Base-by-base conservation (phyloP, 148 eudicot genomes). In the Rhododendron henanense region DNA sequence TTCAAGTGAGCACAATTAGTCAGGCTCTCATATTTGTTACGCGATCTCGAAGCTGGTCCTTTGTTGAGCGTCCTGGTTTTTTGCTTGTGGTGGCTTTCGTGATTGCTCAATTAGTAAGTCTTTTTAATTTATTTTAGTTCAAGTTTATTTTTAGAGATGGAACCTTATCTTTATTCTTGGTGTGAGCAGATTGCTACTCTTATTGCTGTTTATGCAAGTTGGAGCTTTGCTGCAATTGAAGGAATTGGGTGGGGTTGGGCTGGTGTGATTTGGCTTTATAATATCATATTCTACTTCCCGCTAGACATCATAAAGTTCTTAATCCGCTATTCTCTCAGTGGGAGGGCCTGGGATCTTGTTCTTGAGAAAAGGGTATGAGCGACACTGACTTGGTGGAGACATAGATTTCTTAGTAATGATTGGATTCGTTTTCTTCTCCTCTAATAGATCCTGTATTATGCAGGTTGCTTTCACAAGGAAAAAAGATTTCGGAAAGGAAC, bases 211-310 rank as follows among this genome's bases (percentile, higher is more conserved):
- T 97, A 97, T 91, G 99, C 99, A 84, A 95, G 87, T 86, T 97
- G 99, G 99, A 88, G 90, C 79, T 97, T 97, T 88, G 98, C 99
- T 83, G 98, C 98, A 39, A 93, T 97, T 77, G 96, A 97, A 91
- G 99, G 99, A 45, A 97, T 97, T 10, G 99, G 99, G 37, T 97
- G 99, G 99, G 98, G 99, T 82, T 97, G 99, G 99, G 99, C 99
- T 18, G 99, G 99, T 13, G 99, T 97, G 76, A 93, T 97, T 75
- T 97, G 99, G 99, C 94, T 97, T 10, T 97, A 95, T 82, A 97
- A 97, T 78, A 75, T 94, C 85, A 81, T 97, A 14, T 90, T 88
- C 86, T 97, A 97, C 88, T 85, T 97, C 85, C 98, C 99, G 0
- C 99, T 97, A 47, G 99, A 97, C 91, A 73, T 95, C 63, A 92